Percentiles rank a stretch among this genome's conserved stretches.
Conservation (phyloP, 2,329 filamentous ascomycete species). For the Teratosphaeria gauchensis region DNA sequence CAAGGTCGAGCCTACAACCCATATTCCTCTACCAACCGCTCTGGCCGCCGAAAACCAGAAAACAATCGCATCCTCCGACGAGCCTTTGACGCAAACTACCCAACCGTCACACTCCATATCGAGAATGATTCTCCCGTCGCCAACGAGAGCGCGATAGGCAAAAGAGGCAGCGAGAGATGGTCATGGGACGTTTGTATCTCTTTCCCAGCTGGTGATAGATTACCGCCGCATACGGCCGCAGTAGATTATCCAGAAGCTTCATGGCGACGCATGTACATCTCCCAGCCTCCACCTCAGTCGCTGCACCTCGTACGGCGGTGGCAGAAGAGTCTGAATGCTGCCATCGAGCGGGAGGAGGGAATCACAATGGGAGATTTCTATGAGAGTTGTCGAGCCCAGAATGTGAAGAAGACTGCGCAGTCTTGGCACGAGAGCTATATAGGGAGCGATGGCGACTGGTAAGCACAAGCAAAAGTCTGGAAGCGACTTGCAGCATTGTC, state of each 20-base stretch:
- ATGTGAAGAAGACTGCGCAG: background rate
- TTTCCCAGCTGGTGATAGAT: conserved; percentile 10
- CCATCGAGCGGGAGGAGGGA: conserved; percentile 9
- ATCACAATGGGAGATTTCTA: conserved; percentile 14
- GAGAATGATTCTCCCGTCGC: conserved; percentile 13
- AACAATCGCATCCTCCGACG: conserved; percentile 27
- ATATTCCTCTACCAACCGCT: conserved; percentile 9
- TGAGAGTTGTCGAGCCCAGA: background rate
- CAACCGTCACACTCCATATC: conserved; percentile 25
- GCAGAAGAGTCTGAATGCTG: conserved; percentile 13
- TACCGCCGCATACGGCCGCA: conserved; percentile 1
- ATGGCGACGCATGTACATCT: conserved; percentile 13
- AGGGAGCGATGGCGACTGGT: conserved; percentile 24
- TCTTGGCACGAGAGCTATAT: conserved; percentile 24
- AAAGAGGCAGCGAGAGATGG: conserved; percentile 18
- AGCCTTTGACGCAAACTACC: conserved; percentile 25
- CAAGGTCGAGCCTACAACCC: conserved; percentile 16
- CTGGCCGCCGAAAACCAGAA: conserved; percentile 19
- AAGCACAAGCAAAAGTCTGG: background rate
- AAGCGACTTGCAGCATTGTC: background rate
- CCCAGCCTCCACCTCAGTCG: conserved; percentile 12
- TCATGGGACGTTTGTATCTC: conserved; percentile 24
- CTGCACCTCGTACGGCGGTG: conserved; percentile 11
- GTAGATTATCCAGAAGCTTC: conserved; percentile 2
- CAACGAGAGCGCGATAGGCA: conserved; percentile 3